These are phyloP conservation scores for Holtermanniella nyarrowii DNA, from an alignment of 768 basidiomycete species.

Conservation along the genomic window DNA sequence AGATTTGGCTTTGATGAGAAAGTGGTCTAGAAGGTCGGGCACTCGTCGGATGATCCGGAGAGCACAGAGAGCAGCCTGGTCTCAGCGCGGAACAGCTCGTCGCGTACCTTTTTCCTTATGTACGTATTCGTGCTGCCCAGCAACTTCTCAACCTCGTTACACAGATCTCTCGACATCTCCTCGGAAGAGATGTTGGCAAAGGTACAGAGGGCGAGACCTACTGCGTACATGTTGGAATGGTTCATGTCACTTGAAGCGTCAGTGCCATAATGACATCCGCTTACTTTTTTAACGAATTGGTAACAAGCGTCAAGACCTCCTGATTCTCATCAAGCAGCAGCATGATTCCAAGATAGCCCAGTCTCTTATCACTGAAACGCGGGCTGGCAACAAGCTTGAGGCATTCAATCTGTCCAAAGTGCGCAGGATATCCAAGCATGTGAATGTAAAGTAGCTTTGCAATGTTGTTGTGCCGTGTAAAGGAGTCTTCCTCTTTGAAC, in stretches of 20 bases:
- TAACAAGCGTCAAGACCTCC: conserved; percentile 92
- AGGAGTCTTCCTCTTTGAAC: conserved; percentile 93
- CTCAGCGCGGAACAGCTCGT: not conserved
- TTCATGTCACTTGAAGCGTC: conserved; percentile 76
- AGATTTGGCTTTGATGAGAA: conserved; percentile 73
- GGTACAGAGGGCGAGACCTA: conserved; percentile 91
- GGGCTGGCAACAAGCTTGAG: conserved; percentile 66
- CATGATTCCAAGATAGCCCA: conserved; percentile 98
- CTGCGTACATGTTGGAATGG: conserved; percentile 97
- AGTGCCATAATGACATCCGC: conserved; percentile 10
- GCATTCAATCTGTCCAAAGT: conserved; percentile 84
- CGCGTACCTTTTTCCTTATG: conserved; percentile 87
- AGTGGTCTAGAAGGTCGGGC: conserved; percentile 89
- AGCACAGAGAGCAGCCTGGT: conserved; percentile 86
- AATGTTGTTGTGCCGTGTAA: conserved; percentile 89
- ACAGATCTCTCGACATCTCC: conserved; percentile 97
- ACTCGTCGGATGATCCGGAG: conserved; percentile 89
- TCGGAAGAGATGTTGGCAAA: conserved; percentile 99
- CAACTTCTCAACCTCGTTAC: conserved; percentile 94
- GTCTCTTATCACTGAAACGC: conserved; percentile 86
- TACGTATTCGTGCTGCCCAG: conserved; percentile 96
- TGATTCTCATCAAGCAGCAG: conserved; percentile 92
- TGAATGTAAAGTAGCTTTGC: conserved; percentile 91
- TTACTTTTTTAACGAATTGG: conserved; percentile 96
- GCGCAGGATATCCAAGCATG: conserved; percentile 74